These are phyloP conservation scores for Barnettozyma populi DNA, from an alignment of 805 yeast genomes.

Conservation along the genomic window DNA sequence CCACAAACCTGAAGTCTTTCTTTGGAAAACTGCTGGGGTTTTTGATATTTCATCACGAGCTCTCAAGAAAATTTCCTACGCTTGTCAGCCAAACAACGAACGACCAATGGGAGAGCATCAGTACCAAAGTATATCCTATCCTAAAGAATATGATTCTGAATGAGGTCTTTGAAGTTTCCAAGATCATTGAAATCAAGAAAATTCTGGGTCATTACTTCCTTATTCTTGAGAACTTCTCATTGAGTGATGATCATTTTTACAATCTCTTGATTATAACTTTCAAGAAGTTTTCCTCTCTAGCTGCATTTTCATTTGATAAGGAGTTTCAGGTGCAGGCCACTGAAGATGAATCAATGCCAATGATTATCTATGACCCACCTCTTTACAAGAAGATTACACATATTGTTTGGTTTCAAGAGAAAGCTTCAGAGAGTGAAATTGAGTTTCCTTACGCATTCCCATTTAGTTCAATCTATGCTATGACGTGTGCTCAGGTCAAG, in stretches of 20 bases:
- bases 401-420: conserved; percentile 65
- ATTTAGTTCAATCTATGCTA: conserved; percentile 83
- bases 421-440: conserved; percentile 33
- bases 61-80: conserved; percentile 59
- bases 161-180: conserved; percentile 36
- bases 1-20: conserved; percentile 47
- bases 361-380: conserved; percentile 54
- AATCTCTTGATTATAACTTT: conserved; percentile 55
- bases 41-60: conserved; percentile 65
- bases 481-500: conserved; percentile 72
- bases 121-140: conserved; percentile 53
- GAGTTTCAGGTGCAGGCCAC: conserved; percentile 60
- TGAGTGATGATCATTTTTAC: conserved; percentile 54
- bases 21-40: conserved; percentile 67
- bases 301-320: conserved; percentile 48
- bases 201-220: conserved; percentile 66
- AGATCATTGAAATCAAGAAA: conserved; percentile 38
- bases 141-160: conserved; percentile 42
- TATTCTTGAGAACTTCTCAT: conserved; percentile 67
- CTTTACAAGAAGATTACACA: conserved; percentile 60
- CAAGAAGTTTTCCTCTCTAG: conserved; percentile 51
- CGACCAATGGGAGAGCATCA: conserved; percentile 73
- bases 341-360: conserved; percentile 87
- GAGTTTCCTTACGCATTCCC: conserved; percentile 65
- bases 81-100: conserved; percentile 48